These are phyloP conservation scores for Tolypocladium amazonense DNA, from an alignment of 2,329 filamentous ascomycete genomes.

Conservation along the genomic window DNA sequence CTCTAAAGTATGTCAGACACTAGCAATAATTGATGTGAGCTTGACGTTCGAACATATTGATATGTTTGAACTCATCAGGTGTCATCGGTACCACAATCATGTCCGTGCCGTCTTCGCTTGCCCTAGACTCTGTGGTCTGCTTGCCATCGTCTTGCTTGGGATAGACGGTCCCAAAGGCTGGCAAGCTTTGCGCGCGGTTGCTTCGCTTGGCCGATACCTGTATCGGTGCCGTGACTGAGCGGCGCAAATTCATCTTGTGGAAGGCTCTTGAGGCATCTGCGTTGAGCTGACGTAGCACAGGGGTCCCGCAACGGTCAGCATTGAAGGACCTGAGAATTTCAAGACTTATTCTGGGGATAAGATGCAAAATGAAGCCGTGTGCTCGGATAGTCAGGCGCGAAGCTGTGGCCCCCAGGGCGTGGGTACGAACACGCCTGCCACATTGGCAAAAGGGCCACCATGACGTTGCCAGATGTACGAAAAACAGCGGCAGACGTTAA, in stretches of 20 bases:
- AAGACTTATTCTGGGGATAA: not conserved
- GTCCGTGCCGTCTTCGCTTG: not conserved
- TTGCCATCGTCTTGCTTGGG: not conserved
- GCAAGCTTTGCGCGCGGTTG: not conserved
- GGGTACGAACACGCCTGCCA: not conserved
- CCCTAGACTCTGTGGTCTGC: too few relatives aligned
- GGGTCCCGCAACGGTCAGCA: too few relatives aligned
- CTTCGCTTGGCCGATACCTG: not conserved
- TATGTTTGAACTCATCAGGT: conserved; percentile 7
- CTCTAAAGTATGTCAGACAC: conserved; percentile 3
- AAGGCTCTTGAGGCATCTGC: not conserved
- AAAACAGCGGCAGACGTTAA: too few relatives aligned
- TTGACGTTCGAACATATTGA: conserved; percentile 7
- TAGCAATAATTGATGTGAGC: not conserved
- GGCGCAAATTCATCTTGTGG: not conserved
- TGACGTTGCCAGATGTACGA: not conserved
- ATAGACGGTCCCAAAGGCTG: not conserved
- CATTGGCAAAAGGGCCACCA: not conserved
- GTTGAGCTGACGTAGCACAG: not conserved
- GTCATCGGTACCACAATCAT: not conserved
- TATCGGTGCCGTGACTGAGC: not conserved
- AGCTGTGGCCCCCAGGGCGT: not conserved
- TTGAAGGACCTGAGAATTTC: not conserved
- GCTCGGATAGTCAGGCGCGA: not conserved
- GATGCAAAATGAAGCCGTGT: not conserved